Base-by-base conservation (phyloP, 2,329 filamentous ascomycete genomes). In the Lasiodiplodia gonubiensis region DNA sequence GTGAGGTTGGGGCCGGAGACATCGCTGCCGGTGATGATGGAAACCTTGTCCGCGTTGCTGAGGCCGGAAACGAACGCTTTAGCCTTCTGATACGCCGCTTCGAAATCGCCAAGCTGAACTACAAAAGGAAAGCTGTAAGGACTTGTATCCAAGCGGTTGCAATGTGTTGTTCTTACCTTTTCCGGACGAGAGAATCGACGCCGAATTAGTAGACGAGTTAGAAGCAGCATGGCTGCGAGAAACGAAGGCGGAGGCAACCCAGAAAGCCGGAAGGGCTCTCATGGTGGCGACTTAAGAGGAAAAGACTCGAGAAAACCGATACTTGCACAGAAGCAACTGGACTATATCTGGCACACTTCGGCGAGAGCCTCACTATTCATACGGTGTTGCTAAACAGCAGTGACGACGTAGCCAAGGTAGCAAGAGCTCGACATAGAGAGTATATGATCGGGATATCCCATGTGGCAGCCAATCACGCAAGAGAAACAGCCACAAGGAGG, bases 1-100 rank as follows among this genome's bases (percentile, higher is more conserved):
- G 70, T 69, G 12, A 69, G 49, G 52, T 69, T 70, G 49, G 65
- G 25, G 18, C 42, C 54, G 14, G 54, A 35, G 23, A 59, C 46
- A 53, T 30, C 48, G 48, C 64, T 21, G 46, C 64, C 64, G 33
- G 64, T 67, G 30, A 67, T 67, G 30, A 67, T 25, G 54, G 64
- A 52, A 12, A 61, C 7, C 25, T 67, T 67, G 30, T 67, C 18
- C 7, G 48, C 54, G 27, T 67, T 67, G 64, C 33, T 67, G 12
- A 67, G 54, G 16, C 64, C 64, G 37, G 54, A 21, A 8, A 61
- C 54, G 10, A 67, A 59, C 14, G 64, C 12, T 18, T 60, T 61
- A 16, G 65, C 55, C 25, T 61, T 60, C 8, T 60, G 23, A 14
- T 67, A 61, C 10, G 65, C 65, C 5, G 46, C 46, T 42, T 30